A percentile compares a stretch with the other conserved stretches of the same genome.
Evolutionary conservation across 2,329 filamentous ascomycete genomes (phyloP).

Genomic region (Truncatella angustata): DNA sequence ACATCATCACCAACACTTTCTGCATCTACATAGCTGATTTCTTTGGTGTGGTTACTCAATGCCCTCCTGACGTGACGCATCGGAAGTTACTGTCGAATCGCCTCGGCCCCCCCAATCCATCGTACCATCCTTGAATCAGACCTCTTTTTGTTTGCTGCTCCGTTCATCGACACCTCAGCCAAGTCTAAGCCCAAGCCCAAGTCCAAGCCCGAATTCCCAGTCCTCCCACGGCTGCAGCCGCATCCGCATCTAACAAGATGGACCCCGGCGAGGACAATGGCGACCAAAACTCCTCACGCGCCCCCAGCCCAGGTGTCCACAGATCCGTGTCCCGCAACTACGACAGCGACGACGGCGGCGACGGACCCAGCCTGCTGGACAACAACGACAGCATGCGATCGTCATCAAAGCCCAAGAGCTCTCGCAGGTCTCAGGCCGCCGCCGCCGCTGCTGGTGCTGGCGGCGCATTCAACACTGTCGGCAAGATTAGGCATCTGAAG

Average conservation of each 20-base stretch:
- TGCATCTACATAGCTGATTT: neutral
- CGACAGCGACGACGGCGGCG: slow-evolving; percentile 16
- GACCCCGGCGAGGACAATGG: slow-evolving; percentile 11
- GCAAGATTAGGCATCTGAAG: slow-evolving; percentile 81
- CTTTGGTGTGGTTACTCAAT: neutral
- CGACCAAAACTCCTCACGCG: slow-evolving; percentile 13
- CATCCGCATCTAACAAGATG: slow-evolving; percentile 6
- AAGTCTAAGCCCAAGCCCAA: no score
- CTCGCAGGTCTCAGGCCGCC: slow-evolving; percentile 19
- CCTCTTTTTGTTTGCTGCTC: neutral
- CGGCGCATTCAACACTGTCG: slow-evolving; percentile 32
- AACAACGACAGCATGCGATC: slow-evolving; percentile 21
- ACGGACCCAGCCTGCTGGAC: slow-evolving; percentile 14
- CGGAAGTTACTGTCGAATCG: neutral
- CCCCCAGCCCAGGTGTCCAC: slow-evolving; percentile 9
- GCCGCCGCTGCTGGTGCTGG: slow-evolving; percentile 15
- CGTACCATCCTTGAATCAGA: no score
- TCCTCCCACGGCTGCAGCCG: neutral
- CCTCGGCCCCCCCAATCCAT: neutral
- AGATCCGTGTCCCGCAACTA: slow-evolving; percentile 9
- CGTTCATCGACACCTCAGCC: no score
- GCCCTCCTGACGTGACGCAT: neutral
- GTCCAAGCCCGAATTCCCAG: neutral
- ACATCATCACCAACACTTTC: neutral
- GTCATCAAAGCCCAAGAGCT: slow-evolving; percentile 6